A percentile compares a stretch with the other conserved stretches of the same genome.
Evolutionary conservation across 169 alveolate genomes (phyloP).

Genomic region (Plasmodium billcollinsi): DNA sequence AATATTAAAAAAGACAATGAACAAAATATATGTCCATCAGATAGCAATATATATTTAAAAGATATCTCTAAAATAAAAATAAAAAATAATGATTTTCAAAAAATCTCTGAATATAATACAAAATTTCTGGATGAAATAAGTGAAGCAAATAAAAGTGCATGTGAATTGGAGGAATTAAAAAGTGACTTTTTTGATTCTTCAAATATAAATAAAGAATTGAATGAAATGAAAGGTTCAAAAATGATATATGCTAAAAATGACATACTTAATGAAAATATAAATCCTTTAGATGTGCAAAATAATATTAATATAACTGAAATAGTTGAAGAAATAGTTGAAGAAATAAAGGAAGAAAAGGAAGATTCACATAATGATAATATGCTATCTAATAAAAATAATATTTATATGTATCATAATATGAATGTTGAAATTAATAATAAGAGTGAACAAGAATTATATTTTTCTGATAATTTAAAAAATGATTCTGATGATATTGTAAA

Average conservation of each 20-base stretch:
- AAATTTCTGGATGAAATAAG: conserved; percentile 33
- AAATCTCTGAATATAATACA: conserved; percentile 23
- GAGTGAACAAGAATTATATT: neutral
- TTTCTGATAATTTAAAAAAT: conserved; percentile 2
- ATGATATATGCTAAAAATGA: neutral
- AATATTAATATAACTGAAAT: neutral
- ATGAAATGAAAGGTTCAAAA: neutral
- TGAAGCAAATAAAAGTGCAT: conserved; percentile 3
- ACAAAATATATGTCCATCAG: neutral
- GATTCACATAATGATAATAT: neutral
- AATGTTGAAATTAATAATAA: neutral
- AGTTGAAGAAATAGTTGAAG: neutral
- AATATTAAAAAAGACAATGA: neutral
- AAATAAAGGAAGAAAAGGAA: conserved; percentile 1
- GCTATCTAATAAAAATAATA: neutral
- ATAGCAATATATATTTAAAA: neutral
- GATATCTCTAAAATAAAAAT: neutral
- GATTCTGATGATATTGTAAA: conserved; percentile 3
- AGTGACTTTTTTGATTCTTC: neutral
- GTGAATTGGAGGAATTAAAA: neutral
- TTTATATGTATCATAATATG: neutral
- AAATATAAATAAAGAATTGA: neutral
- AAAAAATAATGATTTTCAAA: neutral
- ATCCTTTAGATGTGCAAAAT: neutral
- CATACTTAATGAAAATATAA: neutral